Base-by-base conservation (phyloP, 345 rosid species). In the Arabis alpina region DNA sequence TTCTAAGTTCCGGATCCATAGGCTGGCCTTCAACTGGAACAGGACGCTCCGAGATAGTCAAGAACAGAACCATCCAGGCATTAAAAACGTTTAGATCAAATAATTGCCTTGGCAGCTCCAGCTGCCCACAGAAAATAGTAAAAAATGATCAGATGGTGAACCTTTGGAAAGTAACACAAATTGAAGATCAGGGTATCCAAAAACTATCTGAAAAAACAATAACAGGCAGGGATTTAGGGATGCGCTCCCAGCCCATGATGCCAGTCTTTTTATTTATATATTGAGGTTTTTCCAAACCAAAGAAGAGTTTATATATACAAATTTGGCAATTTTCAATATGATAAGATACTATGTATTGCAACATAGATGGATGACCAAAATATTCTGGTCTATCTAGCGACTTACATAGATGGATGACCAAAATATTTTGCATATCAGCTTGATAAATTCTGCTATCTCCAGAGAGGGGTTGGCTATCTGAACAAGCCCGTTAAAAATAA, bases 391-490 rank as follows among this genome's bases (percentile, higher is more conserved):
- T 66, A 28, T n/a, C 39, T 45, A 51, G 19, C 5, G 59, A 84
- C 99, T 84, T 82, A 95, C 99, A 79, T 95, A 95, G 60, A 95
- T 92, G 40, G 92, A 84, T 53, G 97, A 94, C 99, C 96, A 94
- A 86, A 94, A 94, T 75, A 94, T 91, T 86, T 94, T 94, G 71
- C 97, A 95, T 61, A 92, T 88, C 61, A 95, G 93, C 87, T 95
- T 95, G 73, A 95, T 88, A 76, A 86, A 74, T 71, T 95, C 98
- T 3, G 99, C 96, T 71, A 95, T 81, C 81, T 88, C 97, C 64
- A 94, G 40, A 24, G 99, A 67, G 28, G 99, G 96, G 66, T 88
- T 87, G 27, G 72, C 71, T 73, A 95, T 87, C 82, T 88, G 97
- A 64, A 86, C 87, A 61, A 95, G 99, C 77, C 81, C 80, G 70